These are phyloP conservation scores for Miscanthus lutarioriparius DNA, from an alignment of 176 grass and related monocot genomes.

Conservation along the genomic window DNA sequence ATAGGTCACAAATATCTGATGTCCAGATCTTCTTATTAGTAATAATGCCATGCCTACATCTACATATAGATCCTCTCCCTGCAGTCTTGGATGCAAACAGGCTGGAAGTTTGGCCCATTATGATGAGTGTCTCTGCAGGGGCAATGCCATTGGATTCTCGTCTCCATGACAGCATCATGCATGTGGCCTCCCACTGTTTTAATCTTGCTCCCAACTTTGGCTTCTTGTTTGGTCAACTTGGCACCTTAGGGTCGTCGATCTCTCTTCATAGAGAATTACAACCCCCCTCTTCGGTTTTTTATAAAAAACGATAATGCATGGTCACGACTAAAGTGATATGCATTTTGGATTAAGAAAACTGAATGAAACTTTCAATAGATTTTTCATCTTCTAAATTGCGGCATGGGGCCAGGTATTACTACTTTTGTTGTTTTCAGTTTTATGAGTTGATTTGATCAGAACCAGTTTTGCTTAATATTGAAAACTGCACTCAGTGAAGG, in stretches of 20 bases:
- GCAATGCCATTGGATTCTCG: slow-evolving; percentile 59
- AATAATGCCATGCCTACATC: slow-evolving; percentile 16
- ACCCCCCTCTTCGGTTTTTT: background rate
- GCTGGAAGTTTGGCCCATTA: slow-evolving; percentile 55
- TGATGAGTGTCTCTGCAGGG: slow-evolving; percentile 42
- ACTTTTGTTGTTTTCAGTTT: background rate
- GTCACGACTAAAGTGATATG: background rate
- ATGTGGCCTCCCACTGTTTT: slow-evolving; percentile 32
- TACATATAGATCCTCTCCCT: slow-evolving; percentile 32
- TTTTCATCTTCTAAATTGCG: background rate
- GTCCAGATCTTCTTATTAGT: background rate
- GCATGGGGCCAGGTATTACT: background rate
- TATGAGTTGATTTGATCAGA: background rate
- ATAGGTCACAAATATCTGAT: background rate
- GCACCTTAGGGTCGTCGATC: background rate
- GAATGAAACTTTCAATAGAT: background rate
- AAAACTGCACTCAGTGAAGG: background rate
- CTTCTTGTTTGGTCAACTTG: slow-evolving; percentile 38
- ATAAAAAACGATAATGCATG: background rate
- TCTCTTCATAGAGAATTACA: background rate
- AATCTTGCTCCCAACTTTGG: slow-evolving; percentile 14
- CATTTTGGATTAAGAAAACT: too few relatives aligned
- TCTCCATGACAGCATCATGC: slow-evolving; percentile 28
- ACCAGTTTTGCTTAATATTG: background rate
- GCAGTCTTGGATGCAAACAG: slow-evolving; percentile 38